A percentile compares a stretch with the other conserved stretches of the same genome.
Conservation (phyloP, 2,329 filamentous ascomycete species). For the Trichoderma oligosporum region DNA sequence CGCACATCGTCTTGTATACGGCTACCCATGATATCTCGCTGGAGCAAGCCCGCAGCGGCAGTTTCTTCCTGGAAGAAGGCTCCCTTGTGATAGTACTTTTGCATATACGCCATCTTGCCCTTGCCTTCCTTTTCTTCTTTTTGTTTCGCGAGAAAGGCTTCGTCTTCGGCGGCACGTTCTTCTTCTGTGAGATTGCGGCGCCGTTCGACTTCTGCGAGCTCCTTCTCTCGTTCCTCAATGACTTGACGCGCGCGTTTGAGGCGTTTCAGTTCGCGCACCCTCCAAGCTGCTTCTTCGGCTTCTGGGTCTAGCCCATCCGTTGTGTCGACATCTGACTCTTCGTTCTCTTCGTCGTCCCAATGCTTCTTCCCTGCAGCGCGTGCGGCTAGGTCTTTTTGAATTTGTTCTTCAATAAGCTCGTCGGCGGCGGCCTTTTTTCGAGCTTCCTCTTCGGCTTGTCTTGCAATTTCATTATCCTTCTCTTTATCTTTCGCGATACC, state of each 20-base stretch:
- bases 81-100: conserved; percentile 95
- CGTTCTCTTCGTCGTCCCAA: conserved; percentile 77
- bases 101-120: conserved; percentile 85
- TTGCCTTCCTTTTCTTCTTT: conserved; percentile 72
- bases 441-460: conserved; percentile 54
- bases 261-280: conserved; percentile 82
- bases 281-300: conserved; percentile 89
- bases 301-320: conserved; percentile 82
- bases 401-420: conserved; percentile 80
- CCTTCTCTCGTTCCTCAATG: conserved; percentile 78
- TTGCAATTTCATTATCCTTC: conserved; percentile 35
- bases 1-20: conserved; percentile 77
- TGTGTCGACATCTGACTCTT: conserved; percentile 77
- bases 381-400: conserved; percentile 75
- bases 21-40: conserved; percentile 81
- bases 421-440: conserved; percentile 69
- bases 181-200: conserved; percentile 80
- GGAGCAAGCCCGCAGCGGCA: conserved; percentile 68
- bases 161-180: conserved; percentile 82
- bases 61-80: conserved; percentile 89
- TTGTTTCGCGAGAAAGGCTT: conserved; percentile 70
- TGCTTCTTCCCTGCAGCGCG: conserved; percentile 73
- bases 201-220: conserved; percentile 85
- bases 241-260: conserved; percentile 81
- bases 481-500: conserved; percentile 31